Conservation (phyloP, 2,329 filamentous ascomycete genomes). For the Scedosporium apiospermum region DNA sequence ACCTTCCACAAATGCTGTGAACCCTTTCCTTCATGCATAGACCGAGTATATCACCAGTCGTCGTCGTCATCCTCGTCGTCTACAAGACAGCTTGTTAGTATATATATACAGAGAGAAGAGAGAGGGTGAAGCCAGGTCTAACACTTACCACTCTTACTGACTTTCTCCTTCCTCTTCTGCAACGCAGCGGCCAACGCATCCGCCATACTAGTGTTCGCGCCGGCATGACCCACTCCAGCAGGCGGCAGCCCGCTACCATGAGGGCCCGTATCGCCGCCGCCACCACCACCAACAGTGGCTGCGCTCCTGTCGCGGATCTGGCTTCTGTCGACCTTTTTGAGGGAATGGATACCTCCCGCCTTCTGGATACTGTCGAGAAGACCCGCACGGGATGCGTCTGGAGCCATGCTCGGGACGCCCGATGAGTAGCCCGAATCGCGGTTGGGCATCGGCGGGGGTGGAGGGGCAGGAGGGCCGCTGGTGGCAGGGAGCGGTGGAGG, state of each 20-base stretch:
- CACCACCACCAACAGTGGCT: slow-evolving; percentile 43
- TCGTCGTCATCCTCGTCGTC: slow-evolving; percentile 72
- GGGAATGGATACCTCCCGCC: slow-evolving; percentile 53
- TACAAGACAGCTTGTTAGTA: slow-evolving; percentile 21
- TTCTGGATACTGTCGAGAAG: slow-evolving; percentile 65
- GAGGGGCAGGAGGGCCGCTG: slow-evolving; percentile 18
- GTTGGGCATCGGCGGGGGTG: slow-evolving; percentile 46
- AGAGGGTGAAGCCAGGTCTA: slow-evolving; percentile 4
- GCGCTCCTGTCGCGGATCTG: slow-evolving; percentile 65
- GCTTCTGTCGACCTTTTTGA: slow-evolving; percentile 66
- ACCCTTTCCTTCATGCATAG: background rate
- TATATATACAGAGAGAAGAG: background rate
- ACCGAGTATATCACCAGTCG: slow-evolving; percentile 46
- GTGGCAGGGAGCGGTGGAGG: too few relatives aligned
- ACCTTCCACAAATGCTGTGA: background rate
- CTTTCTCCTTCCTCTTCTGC: slow-evolving; percentile 83
- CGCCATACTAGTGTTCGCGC: slow-evolving; percentile 60
- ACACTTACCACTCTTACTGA: slow-evolving; percentile 84
- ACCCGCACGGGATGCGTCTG: slow-evolving; percentile 42
- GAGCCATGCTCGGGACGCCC: slow-evolving; percentile 35
- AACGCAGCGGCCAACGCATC: slow-evolving; percentile 72
- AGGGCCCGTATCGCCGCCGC: slow-evolving; percentile 34
- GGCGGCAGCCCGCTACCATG: slow-evolving; percentile 42
- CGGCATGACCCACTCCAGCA: slow-evolving; percentile 39
- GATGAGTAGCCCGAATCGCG: slow-evolving; percentile 50